phyloP scores from a whole-genome alignment of 345 rosid species.

The Angophora floribunda region DNA sequence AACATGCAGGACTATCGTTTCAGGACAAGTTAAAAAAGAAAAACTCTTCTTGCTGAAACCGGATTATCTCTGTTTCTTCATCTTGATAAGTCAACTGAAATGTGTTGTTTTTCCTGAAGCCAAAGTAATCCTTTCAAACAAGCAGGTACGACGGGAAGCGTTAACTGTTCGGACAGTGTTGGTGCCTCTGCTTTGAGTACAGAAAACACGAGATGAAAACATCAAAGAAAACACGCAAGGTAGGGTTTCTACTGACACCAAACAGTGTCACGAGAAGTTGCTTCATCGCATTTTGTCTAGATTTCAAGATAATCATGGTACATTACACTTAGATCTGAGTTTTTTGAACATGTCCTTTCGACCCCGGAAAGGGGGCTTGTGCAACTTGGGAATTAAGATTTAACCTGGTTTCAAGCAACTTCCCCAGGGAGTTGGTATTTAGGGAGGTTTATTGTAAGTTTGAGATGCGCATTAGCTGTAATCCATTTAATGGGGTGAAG shows the following conservation, averaged over 20 bases:
- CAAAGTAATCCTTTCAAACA: not conserved
- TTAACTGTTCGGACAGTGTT: not conserved
- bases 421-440: not conserved
- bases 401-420: not conserved
- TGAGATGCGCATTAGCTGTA: not conserved
- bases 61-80: not conserved
- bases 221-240: not conserved
- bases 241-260: not conserved
- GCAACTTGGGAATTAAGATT: not conserved
- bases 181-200: not conserved
- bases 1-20: not conserved
- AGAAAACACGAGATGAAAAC: not conserved
- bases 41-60: not conserved
- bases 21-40: not conserved
- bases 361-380: too few relatives aligned
- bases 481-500: constrained; percentile 47
- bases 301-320: not conserved
- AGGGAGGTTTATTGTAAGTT: not conserved
- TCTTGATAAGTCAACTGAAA: not conserved
- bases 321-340: not conserved
- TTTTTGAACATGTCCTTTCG: not conserved
- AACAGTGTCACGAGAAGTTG: not conserved
- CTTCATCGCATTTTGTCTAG: not conserved
- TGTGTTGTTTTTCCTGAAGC: not conserved
- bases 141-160: not conserved